A percentile compares a stretch with the other conserved stretches of the same genome.
Conservation (phyloP, 1,284 basidiomycete species). For the Melampsora americana region DNA sequence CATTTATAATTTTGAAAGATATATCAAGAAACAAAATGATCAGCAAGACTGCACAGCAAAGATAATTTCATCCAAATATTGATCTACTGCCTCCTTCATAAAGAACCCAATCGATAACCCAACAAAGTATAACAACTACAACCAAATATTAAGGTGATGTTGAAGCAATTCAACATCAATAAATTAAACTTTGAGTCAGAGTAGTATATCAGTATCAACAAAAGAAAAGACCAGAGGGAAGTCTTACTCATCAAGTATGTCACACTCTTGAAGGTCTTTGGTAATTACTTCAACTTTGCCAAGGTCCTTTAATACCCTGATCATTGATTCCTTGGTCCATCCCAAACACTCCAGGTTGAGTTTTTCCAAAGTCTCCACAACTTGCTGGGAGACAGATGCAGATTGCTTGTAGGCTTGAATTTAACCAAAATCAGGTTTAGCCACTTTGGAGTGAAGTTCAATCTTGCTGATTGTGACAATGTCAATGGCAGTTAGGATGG, state of each 20-base stretch:
- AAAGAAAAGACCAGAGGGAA: background rate
- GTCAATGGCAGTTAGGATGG: no score
- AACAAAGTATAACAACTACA: no score
- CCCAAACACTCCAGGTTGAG: background rate
- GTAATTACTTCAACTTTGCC: background rate
- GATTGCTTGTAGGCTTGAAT: no score
- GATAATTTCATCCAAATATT: no score
- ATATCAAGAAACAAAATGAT: no score
- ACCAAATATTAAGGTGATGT: background rate
- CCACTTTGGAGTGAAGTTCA: no score
- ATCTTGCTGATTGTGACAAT: no score
- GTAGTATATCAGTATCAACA: background rate
- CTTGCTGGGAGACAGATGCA: background rate
- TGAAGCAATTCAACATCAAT: background rate
- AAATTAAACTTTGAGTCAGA: background rate
- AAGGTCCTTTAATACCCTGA: background rate
- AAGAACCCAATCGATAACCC: no score
- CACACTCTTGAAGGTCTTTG: background rate
- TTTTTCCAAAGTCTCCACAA: background rate
- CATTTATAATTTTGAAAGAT: no score
- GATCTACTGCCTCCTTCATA: no score
- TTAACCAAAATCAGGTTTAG: no score
- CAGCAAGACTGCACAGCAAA: no score
- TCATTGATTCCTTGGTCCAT: background rate
- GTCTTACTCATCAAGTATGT: background rate